Percentiles rank a stretch among this genome's conserved stretches.
These are phyloP conservation scores for Dianthus caryophyllus DNA, from an alignment of 148 eudicot species.

Conservation along the genomic window DNA sequence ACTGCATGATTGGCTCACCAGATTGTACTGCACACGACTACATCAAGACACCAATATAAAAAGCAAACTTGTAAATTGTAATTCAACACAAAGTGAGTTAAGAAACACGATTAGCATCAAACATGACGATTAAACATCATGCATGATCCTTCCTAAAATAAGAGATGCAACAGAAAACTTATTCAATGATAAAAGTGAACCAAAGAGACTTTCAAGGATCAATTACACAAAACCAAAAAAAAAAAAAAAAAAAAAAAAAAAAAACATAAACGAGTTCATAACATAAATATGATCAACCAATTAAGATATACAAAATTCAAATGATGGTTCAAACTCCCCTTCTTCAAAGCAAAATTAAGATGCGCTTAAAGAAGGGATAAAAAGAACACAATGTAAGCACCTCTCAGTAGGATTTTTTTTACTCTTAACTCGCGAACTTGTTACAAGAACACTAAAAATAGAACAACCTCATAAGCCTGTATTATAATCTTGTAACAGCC, in stretches of 20 bases:
- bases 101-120: neutral
- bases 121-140: neutral
- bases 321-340: neutral
- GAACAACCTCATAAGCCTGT: neutral
- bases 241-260: no score
- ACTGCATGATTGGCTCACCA: slow-evolving; percentile 75
- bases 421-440: neutral
- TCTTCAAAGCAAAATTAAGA: neutral
- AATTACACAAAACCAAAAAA: neutral
- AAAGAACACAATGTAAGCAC: no score
- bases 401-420: neutral
- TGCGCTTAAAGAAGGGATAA: neutral
- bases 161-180: slow-evolving; percentile 6
- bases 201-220: neutral
- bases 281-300: neutral
- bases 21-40: slow-evolving; percentile 77
- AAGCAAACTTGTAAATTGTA: slow-evolving; percentile 6
- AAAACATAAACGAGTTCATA: neutral
- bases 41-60: slow-evolving; percentile 23
- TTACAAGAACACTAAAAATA: neutral
- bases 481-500: neutral
- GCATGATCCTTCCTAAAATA: neutral
- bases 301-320: neutral
- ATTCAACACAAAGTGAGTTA: neutral
- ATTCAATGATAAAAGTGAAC: neutral